phyloP scores from a whole-genome alignment of 1,284 basidiomycete species.

The Calocybe gambosa region DNA sequence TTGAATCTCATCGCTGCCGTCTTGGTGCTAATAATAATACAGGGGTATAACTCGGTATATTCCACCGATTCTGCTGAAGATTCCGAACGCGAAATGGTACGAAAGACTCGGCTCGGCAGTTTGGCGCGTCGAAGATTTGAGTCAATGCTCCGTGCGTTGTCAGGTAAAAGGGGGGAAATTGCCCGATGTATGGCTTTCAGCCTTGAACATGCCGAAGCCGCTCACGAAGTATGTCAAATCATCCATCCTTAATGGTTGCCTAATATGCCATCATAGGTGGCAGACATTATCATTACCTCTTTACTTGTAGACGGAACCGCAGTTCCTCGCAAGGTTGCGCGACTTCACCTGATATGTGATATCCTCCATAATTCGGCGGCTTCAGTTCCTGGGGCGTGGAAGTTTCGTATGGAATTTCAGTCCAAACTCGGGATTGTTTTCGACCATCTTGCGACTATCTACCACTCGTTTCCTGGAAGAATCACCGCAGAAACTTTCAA shows the following conservation, averaged over 20 bases:
- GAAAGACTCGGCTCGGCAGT: conserved; percentile 71
- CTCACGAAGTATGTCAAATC: conserved; percentile 63
- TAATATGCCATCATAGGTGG: conserved; percentile 47
- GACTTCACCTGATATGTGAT: conserved; percentile 93
- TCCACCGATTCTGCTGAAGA: conserved; percentile 96
- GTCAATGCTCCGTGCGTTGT: conserved; percentile 82
- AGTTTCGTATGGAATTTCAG: conserved; percentile 90
- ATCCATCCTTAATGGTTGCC: not conserved
- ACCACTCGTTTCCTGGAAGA: conserved; percentile 85
- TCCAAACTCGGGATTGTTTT: conserved; percentile 82
- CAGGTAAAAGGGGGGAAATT: conserved; percentile 84
- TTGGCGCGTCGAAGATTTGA: conserved; percentile 80
- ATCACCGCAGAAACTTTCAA: conserved; percentile 94
- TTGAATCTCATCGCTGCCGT: conserved; percentile 6
- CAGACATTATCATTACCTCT: conserved; percentile 81
- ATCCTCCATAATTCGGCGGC: conserved; percentile 96
- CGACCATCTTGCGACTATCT: conserved; percentile 89
- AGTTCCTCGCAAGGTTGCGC: conserved; percentile 92
- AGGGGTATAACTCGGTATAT: conserved; percentile 90
- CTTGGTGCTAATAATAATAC: conserved; percentile 10
- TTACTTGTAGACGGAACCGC: conserved; percentile 83
- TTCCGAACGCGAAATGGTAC: conserved; percentile 75
- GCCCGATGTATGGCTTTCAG: conserved; percentile 95
- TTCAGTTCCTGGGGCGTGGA: conserved; percentile 86
- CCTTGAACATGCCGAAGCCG: conserved; percentile 90